phyloP scores from a whole-genome alignment of 2,329 filamentous ascomycete species.

The Stachybotrys chartarum region DNA sequence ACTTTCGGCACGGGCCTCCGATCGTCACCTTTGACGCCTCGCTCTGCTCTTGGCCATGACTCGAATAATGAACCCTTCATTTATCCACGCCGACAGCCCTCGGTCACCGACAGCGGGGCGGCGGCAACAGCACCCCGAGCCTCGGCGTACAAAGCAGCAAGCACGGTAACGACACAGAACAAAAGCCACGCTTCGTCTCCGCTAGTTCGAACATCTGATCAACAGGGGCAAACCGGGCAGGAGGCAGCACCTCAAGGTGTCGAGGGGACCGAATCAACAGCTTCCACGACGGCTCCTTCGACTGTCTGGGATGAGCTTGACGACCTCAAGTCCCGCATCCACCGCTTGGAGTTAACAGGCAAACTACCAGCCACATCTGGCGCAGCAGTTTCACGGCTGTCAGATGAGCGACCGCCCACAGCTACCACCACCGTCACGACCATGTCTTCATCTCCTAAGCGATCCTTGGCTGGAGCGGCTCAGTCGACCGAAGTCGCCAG shows the following conservation, averaged over 20 bases:
- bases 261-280: constrained; percentile 77
- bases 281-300: constrained; percentile 81
- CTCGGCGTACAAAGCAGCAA: constrained; percentile 32
- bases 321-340: constrained; percentile 88
- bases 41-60: constrained; percentile 42
- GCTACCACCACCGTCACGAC: constrained; percentile 89
- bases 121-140: constrained; percentile 32
- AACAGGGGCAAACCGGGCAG: constrained; percentile 15
- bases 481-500: constrained; percentile 28
- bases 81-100: constrained; percentile 30
- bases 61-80: constrained; percentile 17
- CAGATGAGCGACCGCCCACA: constrained; percentile 78
- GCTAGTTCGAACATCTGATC: constrained; percentile 36
- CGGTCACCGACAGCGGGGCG: constrained; percentile 35
- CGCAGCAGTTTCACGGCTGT: constrained; percentile 66
- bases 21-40: constrained; percentile 41
- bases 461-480: constrained; percentile 24
- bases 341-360: constrained; percentile 81
- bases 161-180: constrained; percentile 13
- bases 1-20: constrained; percentile 23
- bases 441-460: constrained; percentile 82
- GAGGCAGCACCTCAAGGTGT: constrained; percentile 29
- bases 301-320: constrained; percentile 98
- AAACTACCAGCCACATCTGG: constrained; percentile 79
- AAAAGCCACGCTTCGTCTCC: constrained; percentile 53